Conservation (phyloP, 305 asterid species). For the Fraxinus platypoda region DNA sequence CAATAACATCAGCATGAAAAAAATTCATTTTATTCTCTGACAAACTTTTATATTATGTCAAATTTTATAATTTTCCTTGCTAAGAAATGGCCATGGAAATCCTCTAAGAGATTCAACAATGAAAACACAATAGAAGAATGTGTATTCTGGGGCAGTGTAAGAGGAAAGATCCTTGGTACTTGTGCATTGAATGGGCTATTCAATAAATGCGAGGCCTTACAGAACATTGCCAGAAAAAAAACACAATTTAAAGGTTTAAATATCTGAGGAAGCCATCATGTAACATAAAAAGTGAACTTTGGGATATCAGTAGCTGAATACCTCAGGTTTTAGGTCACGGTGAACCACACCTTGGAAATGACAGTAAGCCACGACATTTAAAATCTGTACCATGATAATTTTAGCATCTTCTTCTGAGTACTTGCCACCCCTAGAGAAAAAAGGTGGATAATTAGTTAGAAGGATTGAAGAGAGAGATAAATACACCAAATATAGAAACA, state of each 20-base stretch:
- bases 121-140: neutral
- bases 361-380: slow-evolving; percentile 68
- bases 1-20: neutral
- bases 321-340: slow-evolving; percentile 94
- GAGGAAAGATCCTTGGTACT: neutral
- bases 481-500: neutral
- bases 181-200: neutral
- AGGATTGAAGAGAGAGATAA: slow-evolving; percentile 4
- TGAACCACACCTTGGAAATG: slow-evolving; percentile 91
- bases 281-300: neutral
- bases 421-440: slow-evolving; percentile 75
- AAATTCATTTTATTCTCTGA: neutral
- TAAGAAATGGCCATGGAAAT: neutral
- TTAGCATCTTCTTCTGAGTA: slow-evolving; percentile 84
- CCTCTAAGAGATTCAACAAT: neutral
- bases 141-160: neutral
- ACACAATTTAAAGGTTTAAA: neutral
- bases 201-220: neutral
- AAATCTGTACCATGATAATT: slow-evolving; percentile 67
- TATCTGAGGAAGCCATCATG: neutral
- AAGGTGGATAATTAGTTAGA: slow-evolving; percentile 11
- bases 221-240: neutral
- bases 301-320: slow-evolving; percentile 24
- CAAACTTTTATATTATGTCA: neutral
- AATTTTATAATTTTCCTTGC: neutral